A percentile compares a stretch with the other conserved stretches of the same genome.
These are phyloP conservation scores for Cyclanthera cordifolia DNA, from an alignment of 306 rosid species.

Conservation along the genomic window DNA sequence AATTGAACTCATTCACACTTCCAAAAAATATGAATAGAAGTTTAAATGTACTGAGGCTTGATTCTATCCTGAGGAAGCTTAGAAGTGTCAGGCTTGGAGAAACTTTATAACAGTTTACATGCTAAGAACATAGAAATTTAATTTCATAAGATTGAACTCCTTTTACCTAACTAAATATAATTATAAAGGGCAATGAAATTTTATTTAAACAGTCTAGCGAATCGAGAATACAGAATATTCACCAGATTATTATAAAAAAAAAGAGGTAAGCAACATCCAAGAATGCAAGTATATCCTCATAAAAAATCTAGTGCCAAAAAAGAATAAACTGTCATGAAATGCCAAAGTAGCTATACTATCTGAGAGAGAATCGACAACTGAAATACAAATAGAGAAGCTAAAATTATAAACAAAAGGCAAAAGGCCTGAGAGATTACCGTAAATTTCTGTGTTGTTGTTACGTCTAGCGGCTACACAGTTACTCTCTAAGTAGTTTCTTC, in stretches of 20 bases:
- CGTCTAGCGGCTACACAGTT: neutral
- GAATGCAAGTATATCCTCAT: neutral
- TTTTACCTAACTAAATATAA: neutral
- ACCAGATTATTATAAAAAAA: neutral
- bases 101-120: neutral
- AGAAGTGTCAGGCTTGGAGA: neutral
- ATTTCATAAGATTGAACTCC: neutral
- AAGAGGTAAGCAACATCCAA: neutral
- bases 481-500: slow-evolving; percentile 1
- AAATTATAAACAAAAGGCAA: neutral
- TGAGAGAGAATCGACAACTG: neutral
- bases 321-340: neutral
- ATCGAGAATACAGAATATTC: neutral
- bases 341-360: neutral
- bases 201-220: neutral
- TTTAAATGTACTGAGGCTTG: neutral
- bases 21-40: neutral
- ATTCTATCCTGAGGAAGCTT: neutral
- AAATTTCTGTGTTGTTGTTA: neutral
- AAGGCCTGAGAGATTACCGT: slow-evolving; percentile 7
- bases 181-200: neutral
- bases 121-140: neutral
- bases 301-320: neutral
- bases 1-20: too few relatives aligned
- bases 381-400: neutral